A percentile compares a stretch with the other conserved stretches of the same genome.
Evolutionary conservation across 1,139 yeast species (phyloP).

Genomic region (Nematodospora anomalae): DNA sequence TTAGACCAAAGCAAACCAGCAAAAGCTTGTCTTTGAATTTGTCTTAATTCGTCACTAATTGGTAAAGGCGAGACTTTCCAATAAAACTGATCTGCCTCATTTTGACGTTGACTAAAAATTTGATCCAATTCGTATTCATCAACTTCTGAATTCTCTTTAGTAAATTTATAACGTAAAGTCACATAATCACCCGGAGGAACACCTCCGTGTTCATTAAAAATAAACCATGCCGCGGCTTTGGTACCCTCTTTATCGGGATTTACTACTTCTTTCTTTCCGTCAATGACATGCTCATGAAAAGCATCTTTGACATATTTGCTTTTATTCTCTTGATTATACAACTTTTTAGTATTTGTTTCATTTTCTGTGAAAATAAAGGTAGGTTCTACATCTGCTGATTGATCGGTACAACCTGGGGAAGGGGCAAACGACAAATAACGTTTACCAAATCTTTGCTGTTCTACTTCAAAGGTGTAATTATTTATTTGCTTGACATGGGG

Average conservation of each 20-base stretch:
- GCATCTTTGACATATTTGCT: slow-evolving; percentile 77
- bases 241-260: slow-evolving; percentile 47
- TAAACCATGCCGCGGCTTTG: slow-evolving; percentile 79
- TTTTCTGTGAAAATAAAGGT: slow-evolving; percentile 81
- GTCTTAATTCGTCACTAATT: slow-evolving; percentile 76
- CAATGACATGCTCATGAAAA: slow-evolving; percentile 80
- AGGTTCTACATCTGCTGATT: slow-evolving; percentile 72
- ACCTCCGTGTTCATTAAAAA: slow-evolving; percentile 71
- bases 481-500: slow-evolving; percentile 53
- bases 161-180: slow-evolving; percentile 77
- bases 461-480: slow-evolving; percentile 53
- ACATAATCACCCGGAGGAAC: slow-evolving; percentile 90
- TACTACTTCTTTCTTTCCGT: slow-evolving; percentile 56
- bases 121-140: slow-evolving; percentile 80
- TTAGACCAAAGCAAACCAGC: slow-evolving; percentile 95
- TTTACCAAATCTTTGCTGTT: slow-evolving; percentile 72
- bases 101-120: slow-evolving; percentile 71
- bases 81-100: slow-evolving; percentile 92
- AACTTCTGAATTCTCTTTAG: slow-evolving; percentile 49
- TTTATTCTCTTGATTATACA: slow-evolving; percentile 64
- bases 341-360: slow-evolving; percentile 72
- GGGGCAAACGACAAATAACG: slow-evolving; percentile 78
- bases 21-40: slow-evolving; percentile 90
- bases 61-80: slow-evolving; percentile 90
- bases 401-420: slow-evolving; percentile 72